Evolutionary conservation across 768 basidiomycete species (phyloP).

Genomic region (Mycena metata): DNA sequence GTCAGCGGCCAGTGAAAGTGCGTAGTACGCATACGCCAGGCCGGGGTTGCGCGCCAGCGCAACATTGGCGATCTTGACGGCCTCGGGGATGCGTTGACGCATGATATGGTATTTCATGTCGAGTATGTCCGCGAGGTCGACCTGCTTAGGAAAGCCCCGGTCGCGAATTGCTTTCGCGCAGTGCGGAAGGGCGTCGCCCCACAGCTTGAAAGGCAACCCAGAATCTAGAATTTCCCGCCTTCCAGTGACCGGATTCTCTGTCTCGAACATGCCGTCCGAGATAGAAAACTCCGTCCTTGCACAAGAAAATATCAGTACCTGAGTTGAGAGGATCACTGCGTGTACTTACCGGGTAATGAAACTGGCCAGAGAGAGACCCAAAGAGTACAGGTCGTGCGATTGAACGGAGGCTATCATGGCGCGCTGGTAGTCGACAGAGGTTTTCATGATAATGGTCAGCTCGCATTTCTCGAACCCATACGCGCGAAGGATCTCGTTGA

Average conservation of each 20-base stretch:
- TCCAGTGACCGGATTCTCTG: constrained; percentile 58
- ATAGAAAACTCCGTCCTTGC: constrained; percentile 70
- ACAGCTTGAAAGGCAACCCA: constrained; percentile 73
- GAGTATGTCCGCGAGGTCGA: constrained; percentile 72
- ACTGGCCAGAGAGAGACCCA: constrained; percentile 64
- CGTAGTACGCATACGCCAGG: constrained; percentile 76
- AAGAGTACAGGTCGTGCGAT: constrained; percentile 62
- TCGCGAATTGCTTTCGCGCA: constrained; percentile 70
- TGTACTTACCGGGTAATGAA: constrained; percentile 55
- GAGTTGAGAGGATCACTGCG: background rate
- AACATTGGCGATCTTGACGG: constrained; percentile 60
- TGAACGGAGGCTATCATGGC: constrained; percentile 66
- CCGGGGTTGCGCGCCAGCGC: constrained; percentile 68
- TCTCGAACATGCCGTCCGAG: constrained; percentile 67
- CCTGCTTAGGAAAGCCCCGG: constrained; percentile 55
- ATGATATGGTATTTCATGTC: constrained; percentile 73
- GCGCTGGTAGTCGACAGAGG: constrained; percentile 59
- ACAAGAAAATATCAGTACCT: constrained; percentile 6
- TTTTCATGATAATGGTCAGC: constrained; percentile 56
- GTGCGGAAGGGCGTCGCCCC: constrained; percentile 69
- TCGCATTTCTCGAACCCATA: constrained; percentile 67
- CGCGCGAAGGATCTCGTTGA: constrained; percentile 59
- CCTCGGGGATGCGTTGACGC: constrained; percentile 61
- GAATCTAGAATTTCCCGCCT: constrained; percentile 54
- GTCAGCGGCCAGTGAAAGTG: constrained; percentile 65